A percentile compares a stretch with the other conserved stretches of the same genome.
Conservation (phyloP, 257 asterid genomes). For the Plantago major region DNA sequence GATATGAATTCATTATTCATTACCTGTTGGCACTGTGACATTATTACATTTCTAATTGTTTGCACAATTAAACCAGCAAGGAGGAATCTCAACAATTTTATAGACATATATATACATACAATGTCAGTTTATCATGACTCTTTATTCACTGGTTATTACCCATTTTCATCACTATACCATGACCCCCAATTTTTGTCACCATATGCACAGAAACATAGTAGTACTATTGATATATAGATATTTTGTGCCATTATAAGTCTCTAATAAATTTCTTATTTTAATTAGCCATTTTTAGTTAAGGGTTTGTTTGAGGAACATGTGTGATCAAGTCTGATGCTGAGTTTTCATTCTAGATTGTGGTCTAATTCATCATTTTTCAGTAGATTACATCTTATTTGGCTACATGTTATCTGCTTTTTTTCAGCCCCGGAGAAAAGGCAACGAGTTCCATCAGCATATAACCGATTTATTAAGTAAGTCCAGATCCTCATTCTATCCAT, state of each 20-base stretch:
- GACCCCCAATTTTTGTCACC: background rate
- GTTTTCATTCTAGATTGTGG: too few species aligned
- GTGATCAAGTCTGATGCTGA: too few species aligned
- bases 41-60: conserved; percentile 24
- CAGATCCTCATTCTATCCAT: background rate
- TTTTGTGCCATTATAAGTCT: background rate
- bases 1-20: conserved; percentile 25
- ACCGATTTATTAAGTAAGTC: conserved; percentile 85
- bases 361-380: too few species aligned
- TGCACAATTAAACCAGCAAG: conserved; percentile 26
- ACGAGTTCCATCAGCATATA: conserved; percentile 89
- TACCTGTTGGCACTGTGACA: conserved; percentile 52
- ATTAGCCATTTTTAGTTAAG: too few species aligned
- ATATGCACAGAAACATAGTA: background rate
- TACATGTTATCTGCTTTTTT: background rate
- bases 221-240: too few species aligned
- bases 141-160: conserved; percentile 26
- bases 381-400: too few species aligned
- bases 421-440: conserved; percentile 90
- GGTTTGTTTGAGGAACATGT: too few species aligned
- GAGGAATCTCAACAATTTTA: background rate
- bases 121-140: conserved; percentile 14
- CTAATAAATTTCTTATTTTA: too few species aligned
- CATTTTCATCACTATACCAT: background rate
- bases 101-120: conserved; percentile 16